These are phyloP conservation scores for Centrapalus pauciflorus DNA, from an alignment of 129 eudicot species.

Conservation along the genomic window DNA sequence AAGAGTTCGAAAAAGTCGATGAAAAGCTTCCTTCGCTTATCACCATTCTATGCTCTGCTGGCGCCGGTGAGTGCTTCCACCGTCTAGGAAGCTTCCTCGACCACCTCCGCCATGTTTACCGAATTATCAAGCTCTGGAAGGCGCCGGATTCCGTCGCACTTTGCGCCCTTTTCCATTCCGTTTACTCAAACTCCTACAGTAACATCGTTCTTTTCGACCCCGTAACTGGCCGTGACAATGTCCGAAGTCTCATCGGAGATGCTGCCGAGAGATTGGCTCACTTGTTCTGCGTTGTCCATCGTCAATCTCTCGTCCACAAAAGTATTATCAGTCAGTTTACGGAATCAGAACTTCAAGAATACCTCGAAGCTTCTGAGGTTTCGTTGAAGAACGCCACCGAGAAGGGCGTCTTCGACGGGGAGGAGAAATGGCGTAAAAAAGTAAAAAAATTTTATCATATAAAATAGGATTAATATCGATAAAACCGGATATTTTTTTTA, in stretches of 20 bases:
- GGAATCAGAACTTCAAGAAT: constrained; percentile 38
- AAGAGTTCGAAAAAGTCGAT: constrained; percentile 40
- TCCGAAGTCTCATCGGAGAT: constrained; percentile 48
- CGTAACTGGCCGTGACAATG: constrained; percentile 49
- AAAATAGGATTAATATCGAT: too few species aligned
- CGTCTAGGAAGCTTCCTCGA: constrained; percentile 71
- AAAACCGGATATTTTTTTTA: too few species aligned
- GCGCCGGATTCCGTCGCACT: constrained; percentile 55
- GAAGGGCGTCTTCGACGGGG: constrained; percentile 19
- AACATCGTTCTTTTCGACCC: constrained; percentile 74
- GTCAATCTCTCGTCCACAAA: constrained; percentile 60
- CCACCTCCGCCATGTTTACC: constrained; percentile 51
- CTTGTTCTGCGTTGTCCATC: constrained; percentile 60
- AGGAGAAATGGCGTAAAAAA: constrained; percentile 54
- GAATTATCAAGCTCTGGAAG: constrained; percentile 60
- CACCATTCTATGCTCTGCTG: constrained; percentile 48
- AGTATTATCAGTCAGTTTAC: constrained; percentile 30
- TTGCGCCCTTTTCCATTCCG: constrained; percentile 72
- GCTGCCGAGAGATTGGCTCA: constrained; percentile 60
- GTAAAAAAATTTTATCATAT: too few species aligned
- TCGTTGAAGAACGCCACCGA: constrained; percentile 29
- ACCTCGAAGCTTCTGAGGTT: constrained; percentile 42
- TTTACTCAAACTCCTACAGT: constrained; percentile 72
- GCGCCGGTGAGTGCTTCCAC: constrained; percentile 86
- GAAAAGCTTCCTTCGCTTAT: constrained; percentile 41